Evolutionary conservation across 1,284 basidiomycete species (phyloP).

Genomic region (Baeospora myosura): DNA sequence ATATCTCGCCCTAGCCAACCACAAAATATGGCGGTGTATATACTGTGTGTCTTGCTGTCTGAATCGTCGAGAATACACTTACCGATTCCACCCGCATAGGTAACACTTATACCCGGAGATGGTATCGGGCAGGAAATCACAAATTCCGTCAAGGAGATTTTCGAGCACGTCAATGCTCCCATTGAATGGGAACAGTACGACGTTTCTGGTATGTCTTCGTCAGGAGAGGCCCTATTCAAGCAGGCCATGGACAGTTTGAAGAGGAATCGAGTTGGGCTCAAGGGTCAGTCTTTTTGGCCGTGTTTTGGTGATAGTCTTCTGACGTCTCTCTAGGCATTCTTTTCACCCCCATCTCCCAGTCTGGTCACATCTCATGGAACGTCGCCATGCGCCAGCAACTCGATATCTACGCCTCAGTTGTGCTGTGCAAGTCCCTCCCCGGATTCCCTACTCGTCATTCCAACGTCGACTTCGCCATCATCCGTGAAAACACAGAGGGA

Average conservation of each 20-base stretch:
- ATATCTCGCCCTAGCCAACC: conserved; percentile 47
- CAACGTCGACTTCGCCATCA: conserved; percentile 98
- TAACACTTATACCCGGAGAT: conserved; percentile 93
- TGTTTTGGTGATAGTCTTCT: neutral
- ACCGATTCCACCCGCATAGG: conserved; percentile 38
- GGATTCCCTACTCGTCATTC: conserved; percentile 94
- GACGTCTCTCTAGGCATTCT: conserved; percentile 70
- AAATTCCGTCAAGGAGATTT: conserved; percentile 98
- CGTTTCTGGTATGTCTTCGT: conserved; percentile 92
- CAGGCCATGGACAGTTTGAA: conserved; percentile 95
- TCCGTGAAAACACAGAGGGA: conserved; percentile 99
- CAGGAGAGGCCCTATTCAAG: conserved; percentile 93
- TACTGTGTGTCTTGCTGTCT: conserved; percentile 48
- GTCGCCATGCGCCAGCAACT: conserved; percentile 99
- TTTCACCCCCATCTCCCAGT: conserved; percentile 95
- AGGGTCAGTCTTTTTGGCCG: conserved; percentile 56
- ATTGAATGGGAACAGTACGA: conserved; percentile 99
- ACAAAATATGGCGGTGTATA: conserved; percentile 95
- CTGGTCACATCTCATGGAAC: conserved; percentile 99
- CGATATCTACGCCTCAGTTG: conserved; percentile 98
- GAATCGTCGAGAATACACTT: conserved; percentile 14
- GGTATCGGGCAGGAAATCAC: conserved; percentile 97
- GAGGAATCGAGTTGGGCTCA: conserved; percentile 96
- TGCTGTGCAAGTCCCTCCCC: conserved; percentile 97
- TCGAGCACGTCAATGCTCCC: conserved; percentile 94